Base-by-base conservation (phyloP, 768 basidiomycete genomes). In the Suillus placidus region DNA sequence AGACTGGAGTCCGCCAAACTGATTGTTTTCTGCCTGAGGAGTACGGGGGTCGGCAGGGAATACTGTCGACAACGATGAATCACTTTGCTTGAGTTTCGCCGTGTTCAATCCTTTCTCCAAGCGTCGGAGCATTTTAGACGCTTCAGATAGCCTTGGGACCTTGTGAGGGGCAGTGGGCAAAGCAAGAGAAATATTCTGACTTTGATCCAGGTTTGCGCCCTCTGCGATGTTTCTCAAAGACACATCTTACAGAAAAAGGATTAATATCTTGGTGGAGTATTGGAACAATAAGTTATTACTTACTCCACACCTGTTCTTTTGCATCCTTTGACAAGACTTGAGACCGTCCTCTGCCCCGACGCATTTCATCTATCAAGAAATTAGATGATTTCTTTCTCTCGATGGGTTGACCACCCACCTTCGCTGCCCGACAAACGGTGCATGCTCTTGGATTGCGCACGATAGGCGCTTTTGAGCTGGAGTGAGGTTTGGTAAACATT, bases 161-260 rank as follows among this genome's bases (percentile, higher is more conserved):
- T n/a, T 10, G n/a, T 60, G 38, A 47, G 45, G 37, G 35, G 23
- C 14, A 10, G 37, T 30, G 38, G 58, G 43, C 42, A 49, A 64
- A 64, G 42, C 58, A 66, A 67, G 64, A 63, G 66, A 45, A 34
- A 62, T 60, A 52, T 54, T 77, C 82, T 32, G 76, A 94, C 93
- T 94, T 95, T 78, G 93, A 94, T 71, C 93, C 93, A 20, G 93
- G 93, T 72, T 95, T 95, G 64, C 93, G 87, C 51, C 93, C 93
- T 40, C 93, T 88, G 62, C 93, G 86, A 77, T 95, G 93, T 76
- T 94, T 95, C 80, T 95, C 93, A 71, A 95, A 95, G 40, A 93
- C 69, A 71, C 93, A 94, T 66, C 92, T 93, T 71, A 58, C 56
- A 14, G 35, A 51, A 43, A 56, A 40, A 66, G 10, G 45, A 56